Percentiles rank a stretch among this genome's conserved stretches.
Evolutionary conservation across 140 eudicot genomes (phyloP).

Genomic region (Stevia rebaudiana): DNA sequence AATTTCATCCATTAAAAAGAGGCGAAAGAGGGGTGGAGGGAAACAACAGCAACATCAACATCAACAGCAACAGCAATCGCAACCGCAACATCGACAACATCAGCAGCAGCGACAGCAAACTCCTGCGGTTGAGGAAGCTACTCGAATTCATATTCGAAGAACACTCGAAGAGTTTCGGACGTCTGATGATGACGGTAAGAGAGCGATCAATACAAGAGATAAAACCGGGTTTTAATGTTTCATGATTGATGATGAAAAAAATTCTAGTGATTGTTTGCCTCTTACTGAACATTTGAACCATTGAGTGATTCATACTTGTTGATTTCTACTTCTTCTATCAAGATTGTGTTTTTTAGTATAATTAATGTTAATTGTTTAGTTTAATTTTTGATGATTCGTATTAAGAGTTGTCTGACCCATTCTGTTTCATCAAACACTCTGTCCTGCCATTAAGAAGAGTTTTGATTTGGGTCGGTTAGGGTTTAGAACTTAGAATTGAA

Average conservation of each 20-base stretch:
- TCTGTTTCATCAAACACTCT: neutral
- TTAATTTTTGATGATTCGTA: neutral
- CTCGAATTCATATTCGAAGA: slow-evolving; percentile 48
- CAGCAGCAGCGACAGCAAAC: slow-evolving; percentile 16
- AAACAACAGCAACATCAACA: neutral
- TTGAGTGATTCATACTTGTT: neutral
- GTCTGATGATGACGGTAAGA: slow-evolving; percentile 46
- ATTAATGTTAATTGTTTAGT: neutral
- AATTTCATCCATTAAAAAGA: slow-evolving; percentile 11
- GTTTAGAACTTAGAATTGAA: neutral
- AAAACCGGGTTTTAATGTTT: neutral
- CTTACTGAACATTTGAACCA: neutral
- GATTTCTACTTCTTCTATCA: neutral
- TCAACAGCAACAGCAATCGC: slow-evolving; percentile 8
- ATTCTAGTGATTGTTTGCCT: neutral
- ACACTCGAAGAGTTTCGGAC: slow-evolving; percentile 45
- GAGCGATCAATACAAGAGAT: neutral
- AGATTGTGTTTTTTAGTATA: neutral
- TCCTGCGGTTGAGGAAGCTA: slow-evolving; percentile 34
- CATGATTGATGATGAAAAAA: neutral
- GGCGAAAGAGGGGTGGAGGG: slow-evolving; percentile 20
- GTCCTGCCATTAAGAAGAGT: neutral
- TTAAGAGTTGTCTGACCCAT: neutral
- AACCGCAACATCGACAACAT: no score
- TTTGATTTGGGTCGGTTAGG: slow-evolving; percentile 1